Evolutionary conservation across 805 yeast species (phyloP).

Genomic region (Pichia californica): DNA sequence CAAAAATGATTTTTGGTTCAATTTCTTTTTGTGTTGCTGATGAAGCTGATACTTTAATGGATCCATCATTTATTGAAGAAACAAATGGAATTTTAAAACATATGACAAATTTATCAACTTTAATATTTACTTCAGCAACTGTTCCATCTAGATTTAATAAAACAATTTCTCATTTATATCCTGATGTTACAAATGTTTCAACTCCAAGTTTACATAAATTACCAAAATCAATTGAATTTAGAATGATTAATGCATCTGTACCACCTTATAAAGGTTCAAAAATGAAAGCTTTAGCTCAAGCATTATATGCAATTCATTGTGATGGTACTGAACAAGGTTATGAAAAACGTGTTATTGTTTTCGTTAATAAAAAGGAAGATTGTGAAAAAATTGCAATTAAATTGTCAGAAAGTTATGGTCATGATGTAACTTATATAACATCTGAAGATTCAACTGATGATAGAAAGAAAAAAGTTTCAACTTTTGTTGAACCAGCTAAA

Average conservation of each 20-base stretch:
- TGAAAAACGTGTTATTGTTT: constrained; percentile 76
- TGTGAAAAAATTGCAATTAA: constrained; percentile 53
- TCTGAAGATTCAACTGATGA: constrained; percentile 59
- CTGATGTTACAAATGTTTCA: constrained; percentile 56
- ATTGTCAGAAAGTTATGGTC: constrained; percentile 43
- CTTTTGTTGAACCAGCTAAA: constrained; percentile 60
- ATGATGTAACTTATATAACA: constrained; percentile 58
- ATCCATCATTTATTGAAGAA: constrained; percentile 64
- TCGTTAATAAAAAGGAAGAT: constrained; percentile 69
- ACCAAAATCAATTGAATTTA: constrained; percentile 69
- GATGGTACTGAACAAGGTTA: constrained; percentile 75
- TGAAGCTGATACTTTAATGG: constrained; percentile 92
- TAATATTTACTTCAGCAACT: constrained; percentile 85
- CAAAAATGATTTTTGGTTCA: constrained; percentile 34
- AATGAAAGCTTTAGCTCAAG: constrained; percentile 80
- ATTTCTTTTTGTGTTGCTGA: constrained; percentile 69
- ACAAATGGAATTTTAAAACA: constrained; percentile 50
- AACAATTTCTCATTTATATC: constrained; percentile 54
- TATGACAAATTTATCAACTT: constrained; percentile 47
- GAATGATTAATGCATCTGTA: constrained; percentile 67
- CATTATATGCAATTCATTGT: constrained; percentile 73
- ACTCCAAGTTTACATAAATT: constrained; percentile 81
- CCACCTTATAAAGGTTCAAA: constrained; percentile 83
- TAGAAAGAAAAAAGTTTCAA: constrained; percentile 48
- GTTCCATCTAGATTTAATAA: constrained; percentile 72